These are phyloP conservation scores for Ettlia oleoabundans DNA, from an alignment of 139 green algal species.

Conservation along the genomic window DNA sequence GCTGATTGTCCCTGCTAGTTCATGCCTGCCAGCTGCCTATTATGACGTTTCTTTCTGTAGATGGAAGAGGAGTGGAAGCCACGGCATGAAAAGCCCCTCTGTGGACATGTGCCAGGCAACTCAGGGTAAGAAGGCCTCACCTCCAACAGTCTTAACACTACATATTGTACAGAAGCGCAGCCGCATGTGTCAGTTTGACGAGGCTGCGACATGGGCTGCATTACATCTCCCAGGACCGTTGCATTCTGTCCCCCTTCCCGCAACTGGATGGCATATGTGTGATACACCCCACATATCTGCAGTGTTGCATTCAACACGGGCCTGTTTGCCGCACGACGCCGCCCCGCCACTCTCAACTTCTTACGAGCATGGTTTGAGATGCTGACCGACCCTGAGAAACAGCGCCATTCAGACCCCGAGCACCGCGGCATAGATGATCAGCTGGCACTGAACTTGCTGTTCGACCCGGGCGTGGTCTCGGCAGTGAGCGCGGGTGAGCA, in stretches of 20 bases:
- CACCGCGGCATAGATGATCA: constrained; percentile 34
- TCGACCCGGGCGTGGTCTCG: background rate
- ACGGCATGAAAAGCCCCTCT: background rate
- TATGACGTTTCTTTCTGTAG: background rate
- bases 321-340: constrained; percentile 38
- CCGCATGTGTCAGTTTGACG: too few relatives aligned
- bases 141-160: too few relatives aligned
- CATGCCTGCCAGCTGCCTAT: background rate
- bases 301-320: constrained; percentile 39
- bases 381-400: background rate
- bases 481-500: background rate
- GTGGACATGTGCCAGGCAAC: constrained; percentile 9
- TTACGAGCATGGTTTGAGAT: background rate
- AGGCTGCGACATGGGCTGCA: too few relatives aligned
- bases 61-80: constrained; percentile 13
- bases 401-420: background rate
- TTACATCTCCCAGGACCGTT: too few relatives aligned
- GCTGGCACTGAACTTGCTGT: constrained; percentile 28
- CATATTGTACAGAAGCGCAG: too few relatives aligned
- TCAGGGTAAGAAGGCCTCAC: too few relatives aligned
- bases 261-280: too few relatives aligned
- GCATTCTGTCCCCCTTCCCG: too few relatives aligned
- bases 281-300: background rate
- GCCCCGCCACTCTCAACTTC: background rate
- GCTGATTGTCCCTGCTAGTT: too few relatives aligned